Conservation (phyloP, 73 alveolate species). For the Tetrahymena thermophila region DNA sequence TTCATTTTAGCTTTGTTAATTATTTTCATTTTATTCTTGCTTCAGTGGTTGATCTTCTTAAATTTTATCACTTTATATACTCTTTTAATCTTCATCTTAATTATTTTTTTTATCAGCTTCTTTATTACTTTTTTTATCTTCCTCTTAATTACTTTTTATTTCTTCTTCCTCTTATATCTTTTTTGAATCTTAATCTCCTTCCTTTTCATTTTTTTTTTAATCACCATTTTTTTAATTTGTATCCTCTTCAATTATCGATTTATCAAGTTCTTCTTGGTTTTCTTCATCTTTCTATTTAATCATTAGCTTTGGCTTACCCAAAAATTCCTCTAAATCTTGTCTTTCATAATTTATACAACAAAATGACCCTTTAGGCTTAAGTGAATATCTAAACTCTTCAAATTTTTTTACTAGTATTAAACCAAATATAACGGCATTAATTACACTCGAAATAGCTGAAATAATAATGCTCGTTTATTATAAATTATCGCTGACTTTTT, state of each 20-base stretch:
- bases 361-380: not conserved
- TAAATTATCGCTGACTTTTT: not conserved
- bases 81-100: not conserved
- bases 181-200: not conserved
- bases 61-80: not conserved
- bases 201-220: not conserved
- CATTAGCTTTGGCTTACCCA: not conserved
- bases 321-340: not conserved
- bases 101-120: not conserved
- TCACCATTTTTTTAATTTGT: not conserved
- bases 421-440: not conserved
- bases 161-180: not conserved
- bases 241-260: not conserved
- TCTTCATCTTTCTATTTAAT: not conserved
- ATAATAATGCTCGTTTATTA: not conserved
- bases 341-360: not conserved
- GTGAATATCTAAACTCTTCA: not conserved
- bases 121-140: not conserved
- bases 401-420: not conserved
- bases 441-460: not conserved
- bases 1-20: not conserved
- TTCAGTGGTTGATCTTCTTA: not conserved
- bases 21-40: not conserved
- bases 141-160: not conserved
- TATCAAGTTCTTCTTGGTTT: not conserved